phyloP scores from a whole-genome alignment of 169 alveolate species.

The Hepatocystis sp. region DNA sequence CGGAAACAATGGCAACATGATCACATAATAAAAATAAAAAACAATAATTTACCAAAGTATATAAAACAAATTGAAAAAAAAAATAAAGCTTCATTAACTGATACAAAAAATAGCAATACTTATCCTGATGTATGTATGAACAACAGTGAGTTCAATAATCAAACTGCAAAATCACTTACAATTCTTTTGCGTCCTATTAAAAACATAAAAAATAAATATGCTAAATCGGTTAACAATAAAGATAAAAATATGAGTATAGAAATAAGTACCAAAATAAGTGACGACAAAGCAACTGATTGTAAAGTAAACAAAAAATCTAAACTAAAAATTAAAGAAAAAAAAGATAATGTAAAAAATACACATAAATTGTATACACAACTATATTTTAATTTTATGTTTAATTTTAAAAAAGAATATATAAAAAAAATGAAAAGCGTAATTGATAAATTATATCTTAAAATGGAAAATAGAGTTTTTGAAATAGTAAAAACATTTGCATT shows the following conservation, averaged over 20 bases:
- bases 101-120: too few relatives aligned
- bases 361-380: constrained; percentile 9
- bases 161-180: too few relatives aligned
- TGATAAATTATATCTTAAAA: constrained; percentile 17
- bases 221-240: too few relatives aligned
- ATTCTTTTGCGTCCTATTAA: too few relatives aligned
- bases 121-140: too few relatives aligned
- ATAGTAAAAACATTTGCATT: constrained; percentile 14
- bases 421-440: constrained; percentile 38
- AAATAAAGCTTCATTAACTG: too few relatives aligned
- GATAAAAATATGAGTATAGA: too few relatives aligned
- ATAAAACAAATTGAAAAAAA: too few relatives aligned
- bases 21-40: not conserved
- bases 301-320: not conserved
- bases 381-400: constrained; percentile 3
- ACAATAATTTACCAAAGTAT: constrained; percentile 7
- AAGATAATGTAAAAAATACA: not conserved
- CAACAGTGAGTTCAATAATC: too few relatives aligned
- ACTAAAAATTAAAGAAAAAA: not conserved
- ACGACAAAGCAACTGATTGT: too few relatives aligned
- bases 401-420: constrained; percentile 24
- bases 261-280: too few relatives aligned
- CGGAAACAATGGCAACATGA: not conserved
- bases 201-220: too few relatives aligned
- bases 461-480: constrained; percentile 35